A percentile compares a stretch with the other conserved stretches of the same genome.
Conservation (phyloP, 2,329 filamentous ascomycete genomes). For the Emergomyces africanus region DNA sequence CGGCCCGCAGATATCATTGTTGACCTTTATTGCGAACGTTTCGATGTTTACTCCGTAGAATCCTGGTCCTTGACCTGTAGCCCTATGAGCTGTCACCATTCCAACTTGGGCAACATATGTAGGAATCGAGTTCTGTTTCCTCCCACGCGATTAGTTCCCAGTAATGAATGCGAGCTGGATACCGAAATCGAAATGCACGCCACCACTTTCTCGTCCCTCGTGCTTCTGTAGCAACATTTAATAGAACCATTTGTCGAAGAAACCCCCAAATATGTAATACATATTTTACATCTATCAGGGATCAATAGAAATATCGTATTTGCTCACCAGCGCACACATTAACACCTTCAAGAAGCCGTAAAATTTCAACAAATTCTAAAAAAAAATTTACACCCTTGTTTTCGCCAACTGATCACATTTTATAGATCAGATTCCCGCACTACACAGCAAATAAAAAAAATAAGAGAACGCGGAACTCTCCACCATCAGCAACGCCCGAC, state of each 20-base stretch:
- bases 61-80: background rate
- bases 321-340: background rate
- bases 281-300: background rate
- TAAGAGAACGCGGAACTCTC: background rate
- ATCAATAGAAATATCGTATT: background rate
- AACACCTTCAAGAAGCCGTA: background rate
- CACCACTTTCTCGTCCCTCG: background rate
- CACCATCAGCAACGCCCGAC: background rate
- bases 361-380: background rate
- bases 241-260: background rate
- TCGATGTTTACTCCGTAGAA: background rate
- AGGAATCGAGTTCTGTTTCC: background rate
- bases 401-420: background rate
- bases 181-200: background rate
- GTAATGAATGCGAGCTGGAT: background rate
- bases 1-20: background rate
- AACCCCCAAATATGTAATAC: background rate
- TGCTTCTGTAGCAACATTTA: background rate
- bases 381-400: background rate
- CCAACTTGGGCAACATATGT: background rate
- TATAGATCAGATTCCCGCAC: background rate
- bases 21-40: background rate
- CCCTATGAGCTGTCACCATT: background rate
- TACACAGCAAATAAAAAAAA: background rate
- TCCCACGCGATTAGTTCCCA: background rate